A percentile compares a stretch with the other conserved stretches of the same genome.
These are phyloP conservation scores for Helichrysum umbraculigerum DNA, from an alignment of 129 eudicot species.

Conservation along the genomic window DNA sequence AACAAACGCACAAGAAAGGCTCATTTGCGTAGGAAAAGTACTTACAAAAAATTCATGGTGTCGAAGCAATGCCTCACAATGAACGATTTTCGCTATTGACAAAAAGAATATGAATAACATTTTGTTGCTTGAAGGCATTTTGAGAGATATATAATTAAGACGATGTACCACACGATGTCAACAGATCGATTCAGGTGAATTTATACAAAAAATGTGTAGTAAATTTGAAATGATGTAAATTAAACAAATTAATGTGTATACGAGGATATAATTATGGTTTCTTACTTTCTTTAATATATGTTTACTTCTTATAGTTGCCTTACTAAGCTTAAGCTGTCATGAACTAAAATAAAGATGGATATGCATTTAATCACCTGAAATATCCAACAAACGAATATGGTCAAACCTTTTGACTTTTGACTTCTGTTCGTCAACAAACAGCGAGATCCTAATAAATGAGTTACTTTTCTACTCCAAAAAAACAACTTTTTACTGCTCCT, in stretches of 20 bases:
- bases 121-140: constrained; percentile 16
- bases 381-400: neutral
- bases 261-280: neutral
- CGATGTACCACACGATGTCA: neutral
- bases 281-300: neutral
- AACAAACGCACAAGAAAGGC: neutral
- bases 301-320: neutral
- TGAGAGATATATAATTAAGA: neutral
- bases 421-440: neutral
- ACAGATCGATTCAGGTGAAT: neutral
- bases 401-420: neutral
- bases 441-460: neutral
- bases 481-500: too few relatives aligned
- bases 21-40: neutral
- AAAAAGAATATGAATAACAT: neutral
- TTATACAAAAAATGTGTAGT: neutral
- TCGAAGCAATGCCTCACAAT: constrained; percentile 28
- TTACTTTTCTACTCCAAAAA: too few relatives aligned
- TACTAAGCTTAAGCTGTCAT: neutral
- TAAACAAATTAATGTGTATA: constrained; percentile 18
- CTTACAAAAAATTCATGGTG: constrained; percentile 42
- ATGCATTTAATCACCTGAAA: neutral
- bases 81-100: neutral
- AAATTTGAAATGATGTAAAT: neutral
- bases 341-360: neutral